Conservation (phyloP, 352 stramenopile genomes). For the Thalassiosira mediterranea region DNA sequence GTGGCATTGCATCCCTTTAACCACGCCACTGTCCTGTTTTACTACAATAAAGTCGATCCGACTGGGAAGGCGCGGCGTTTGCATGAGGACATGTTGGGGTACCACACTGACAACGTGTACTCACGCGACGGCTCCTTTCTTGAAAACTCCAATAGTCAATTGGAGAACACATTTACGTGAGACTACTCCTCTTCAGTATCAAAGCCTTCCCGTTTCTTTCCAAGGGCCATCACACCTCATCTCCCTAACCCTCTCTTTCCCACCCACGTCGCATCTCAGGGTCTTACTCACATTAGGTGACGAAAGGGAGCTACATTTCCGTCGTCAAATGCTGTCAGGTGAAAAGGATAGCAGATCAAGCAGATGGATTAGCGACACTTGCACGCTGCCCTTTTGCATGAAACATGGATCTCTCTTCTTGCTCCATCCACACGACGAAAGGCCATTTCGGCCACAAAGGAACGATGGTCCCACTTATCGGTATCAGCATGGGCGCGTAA, state of each 20-base stretch:
- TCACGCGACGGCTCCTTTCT: constrained; percentile 6
- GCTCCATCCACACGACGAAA: constrained; percentile 14
- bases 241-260: no score
- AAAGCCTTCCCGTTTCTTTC: no score
- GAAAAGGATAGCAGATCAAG: not conserved
- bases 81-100: constrained; percentile 25
- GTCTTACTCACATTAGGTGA: constrained; percentile 19
- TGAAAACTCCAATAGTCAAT: constrained; percentile 16
- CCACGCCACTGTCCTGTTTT: constrained; percentile 20
- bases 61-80: not conserved
- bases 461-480: not conserved
- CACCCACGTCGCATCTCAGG: no score
- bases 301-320: constrained; percentile 17
- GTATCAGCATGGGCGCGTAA: constrained; percentile 20
- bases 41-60: constrained; percentile 18
- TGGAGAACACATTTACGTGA: constrained; percentile 25
- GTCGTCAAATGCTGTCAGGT: constrained; percentile 10
- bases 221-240: no score
- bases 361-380: constrained; percentile 8
- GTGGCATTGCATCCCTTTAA: constrained; percentile 10
- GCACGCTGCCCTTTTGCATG: constrained; percentile 7
- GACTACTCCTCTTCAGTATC: no score
- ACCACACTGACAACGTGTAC: constrained; percentile 28
- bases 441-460: constrained; percentile 2
- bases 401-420: constrained; percentile 27